These are phyloP conservation scores for Pistacia vera DNA, from an alignment of 345 rosid genomes.

Conservation along the genomic window DNA sequence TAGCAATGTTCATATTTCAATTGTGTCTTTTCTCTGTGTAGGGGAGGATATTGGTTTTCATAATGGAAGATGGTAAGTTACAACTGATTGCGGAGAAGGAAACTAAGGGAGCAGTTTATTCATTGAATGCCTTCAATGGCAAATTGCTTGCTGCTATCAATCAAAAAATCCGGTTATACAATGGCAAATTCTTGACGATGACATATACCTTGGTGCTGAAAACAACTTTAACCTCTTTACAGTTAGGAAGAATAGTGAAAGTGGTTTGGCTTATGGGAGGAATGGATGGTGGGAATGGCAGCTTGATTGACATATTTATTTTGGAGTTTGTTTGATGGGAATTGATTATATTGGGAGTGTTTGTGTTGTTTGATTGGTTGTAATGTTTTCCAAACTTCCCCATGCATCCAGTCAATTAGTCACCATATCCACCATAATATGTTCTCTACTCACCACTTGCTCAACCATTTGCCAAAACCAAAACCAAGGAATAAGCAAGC, in stretches of 20 bases:
- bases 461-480: too few relatives aligned
- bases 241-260: slow-evolving; percentile 86
- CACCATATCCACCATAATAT: too few relatives aligned
- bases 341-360: too few relatives aligned
- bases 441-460: too few relatives aligned
- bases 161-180: slow-evolving; percentile 88
- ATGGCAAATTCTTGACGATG: slow-evolving; percentile 84
- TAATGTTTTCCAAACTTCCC: too few relatives aligned
- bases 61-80: slow-evolving; percentile 83
- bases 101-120: slow-evolving; percentile 88
- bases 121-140: slow-evolving; percentile 89
- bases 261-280: slow-evolving; percentile 17
- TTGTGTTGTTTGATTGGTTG: too few relatives aligned
- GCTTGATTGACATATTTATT: too few relatives aligned
- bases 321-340: too few relatives aligned
- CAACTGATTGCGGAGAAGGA: slow-evolving; percentile 91
- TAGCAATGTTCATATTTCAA: background rate
- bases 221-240: slow-evolving; percentile 80
- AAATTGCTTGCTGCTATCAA: slow-evolving; percentile 90
- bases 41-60: slow-evolving; percentile 91
- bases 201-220: slow-evolving; percentile 83
- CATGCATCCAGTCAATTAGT: too few relatives aligned
- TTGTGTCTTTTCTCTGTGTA: slow-evolving; percentile 22
- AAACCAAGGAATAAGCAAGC: too few relatives aligned
- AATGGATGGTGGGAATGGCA: too few relatives aligned